phyloP scores from a whole-genome alignment of 106 monocot genomes.

The Hemerocallis citrina region DNA sequence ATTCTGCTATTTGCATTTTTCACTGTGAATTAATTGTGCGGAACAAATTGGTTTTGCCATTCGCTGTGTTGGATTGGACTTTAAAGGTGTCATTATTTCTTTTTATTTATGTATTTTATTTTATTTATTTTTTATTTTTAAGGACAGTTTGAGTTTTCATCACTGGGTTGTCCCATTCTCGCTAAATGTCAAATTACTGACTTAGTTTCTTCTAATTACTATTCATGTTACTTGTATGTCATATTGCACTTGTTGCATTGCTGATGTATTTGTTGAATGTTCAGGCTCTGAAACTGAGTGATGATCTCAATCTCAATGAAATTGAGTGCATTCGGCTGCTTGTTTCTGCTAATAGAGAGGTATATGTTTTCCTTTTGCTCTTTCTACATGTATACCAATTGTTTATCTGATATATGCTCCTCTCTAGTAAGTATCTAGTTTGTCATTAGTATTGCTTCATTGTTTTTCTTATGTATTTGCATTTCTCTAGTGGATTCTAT shows the following conservation, averaged over 20 bases:
- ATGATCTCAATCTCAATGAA: slow-evolving; percentile 94
- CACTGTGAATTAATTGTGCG: too few species aligned
- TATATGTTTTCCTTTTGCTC: slow-evolving; percentile 14
- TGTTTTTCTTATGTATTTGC: neutral
- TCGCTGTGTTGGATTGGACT: too few species aligned
- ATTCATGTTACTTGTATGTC: neutral
- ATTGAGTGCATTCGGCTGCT: slow-evolving; percentile 82
- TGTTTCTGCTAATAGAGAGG: slow-evolving; percentile 82
- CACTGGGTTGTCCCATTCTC: too few species aligned
- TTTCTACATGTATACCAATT: neutral
- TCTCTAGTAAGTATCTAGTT: neutral
- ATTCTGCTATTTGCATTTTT: too few species aligned
- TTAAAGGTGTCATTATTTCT: too few species aligned
- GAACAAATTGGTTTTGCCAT: too few species aligned
- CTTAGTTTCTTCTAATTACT: too few species aligned
- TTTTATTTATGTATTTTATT: too few species aligned
- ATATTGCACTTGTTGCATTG: neutral
- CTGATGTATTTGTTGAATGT: slow-evolving; percentile 5
- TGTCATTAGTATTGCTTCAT: slow-evolving; percentile 2
- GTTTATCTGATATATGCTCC: neutral
- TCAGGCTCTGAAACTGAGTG: slow-evolving; percentile 90
- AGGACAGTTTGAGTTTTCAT: too few species aligned
- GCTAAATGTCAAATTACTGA: too few species aligned
- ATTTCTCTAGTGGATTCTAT: slow-evolving; percentile 60
- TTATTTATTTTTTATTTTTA: too few species aligned